Percentiles rank a stretch among this genome's conserved stretches.
Conservation (phyloP, 2,329 filamentous ascomycete genomes). For the Apiospora hydei region DNA sequence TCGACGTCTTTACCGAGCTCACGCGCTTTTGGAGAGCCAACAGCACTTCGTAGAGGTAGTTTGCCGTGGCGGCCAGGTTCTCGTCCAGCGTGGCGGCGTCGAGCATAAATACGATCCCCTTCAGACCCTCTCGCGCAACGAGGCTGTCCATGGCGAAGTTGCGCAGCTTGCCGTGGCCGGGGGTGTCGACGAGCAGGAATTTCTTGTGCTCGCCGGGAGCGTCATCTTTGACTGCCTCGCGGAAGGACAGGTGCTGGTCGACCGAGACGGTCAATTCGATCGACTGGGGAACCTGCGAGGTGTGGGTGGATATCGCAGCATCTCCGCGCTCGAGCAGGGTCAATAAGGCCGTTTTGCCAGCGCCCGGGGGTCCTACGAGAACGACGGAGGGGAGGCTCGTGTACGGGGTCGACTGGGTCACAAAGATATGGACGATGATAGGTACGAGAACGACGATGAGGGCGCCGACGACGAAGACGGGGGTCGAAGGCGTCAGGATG, state of each 20-base stretch:
- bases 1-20: slow-evolving; percentile 61
- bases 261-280: slow-evolving; percentile 62
- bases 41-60: slow-evolving; percentile 90
- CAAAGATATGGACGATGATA: slow-evolving; percentile 76
- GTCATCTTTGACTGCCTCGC: slow-evolving; percentile 62
- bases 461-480: slow-evolving; percentile 72
- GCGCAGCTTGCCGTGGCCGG: slow-evolving; percentile 94
- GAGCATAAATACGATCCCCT: slow-evolving; percentile 84
- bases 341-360: slow-evolving; percentile 89
- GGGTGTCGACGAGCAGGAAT: slow-evolving; percentile 85
- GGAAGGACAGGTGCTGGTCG: slow-evolving; percentile 56
- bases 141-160: slow-evolving; percentile 67
- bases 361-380: slow-evolving; percentile 79
- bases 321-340: slow-evolving; percentile 72
- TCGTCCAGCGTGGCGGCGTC: slow-evolving; percentile 77
- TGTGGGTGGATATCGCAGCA: slow-evolving; percentile 57
- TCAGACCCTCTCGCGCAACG: slow-evolving; percentile 30
- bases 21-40: slow-evolving; percentile 79
- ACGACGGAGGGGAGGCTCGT: slow-evolving; percentile 78
- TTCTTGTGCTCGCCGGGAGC: slow-evolving; percentile 65
- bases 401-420: slow-evolving; percentile 73
- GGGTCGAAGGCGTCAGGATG: slow-evolving; percentile 65
- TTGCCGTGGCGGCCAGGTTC: slow-evolving; percentile 74
- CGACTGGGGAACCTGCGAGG: slow-evolving; percentile 57
- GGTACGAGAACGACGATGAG: slow-evolving; percentile 77